These are phyloP conservation scores for Cardamine occulta DNA, from an alignment of 345 rosid species.

Conservation along the genomic window DNA sequence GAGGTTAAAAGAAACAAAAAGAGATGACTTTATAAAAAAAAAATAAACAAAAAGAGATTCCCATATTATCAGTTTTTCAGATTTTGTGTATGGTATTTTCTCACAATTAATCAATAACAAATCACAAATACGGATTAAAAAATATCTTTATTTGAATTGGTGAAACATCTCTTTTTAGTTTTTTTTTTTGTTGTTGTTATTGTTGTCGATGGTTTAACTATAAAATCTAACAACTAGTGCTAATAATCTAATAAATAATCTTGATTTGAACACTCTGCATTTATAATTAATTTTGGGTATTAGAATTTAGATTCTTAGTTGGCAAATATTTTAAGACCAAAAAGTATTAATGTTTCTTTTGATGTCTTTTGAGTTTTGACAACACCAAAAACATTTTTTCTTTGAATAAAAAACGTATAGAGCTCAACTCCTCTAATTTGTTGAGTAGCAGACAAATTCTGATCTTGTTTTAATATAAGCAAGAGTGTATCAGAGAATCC, in stretches of 20 bases:
- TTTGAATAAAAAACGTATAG: background rate
- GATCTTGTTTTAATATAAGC: conserved; percentile 20
- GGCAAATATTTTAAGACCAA: background rate
- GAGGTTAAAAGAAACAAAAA: background rate
- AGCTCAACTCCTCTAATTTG: conserved; percentile 12
- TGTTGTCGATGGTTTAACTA: background rate
- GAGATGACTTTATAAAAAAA: too few relatives aligned
- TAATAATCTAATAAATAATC: background rate
- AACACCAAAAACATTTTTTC: conserved; percentile 4
- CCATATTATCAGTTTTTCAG: background rate
- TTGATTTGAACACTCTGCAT: background rate
- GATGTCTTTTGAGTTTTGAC: background rate
- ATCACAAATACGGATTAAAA: background rate
- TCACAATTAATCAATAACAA: background rate
- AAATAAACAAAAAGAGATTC: background rate
- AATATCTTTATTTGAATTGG: background rate
- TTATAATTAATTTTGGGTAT: background rate
- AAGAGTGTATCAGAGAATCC: conserved; percentile 36
- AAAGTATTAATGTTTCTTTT: conserved; percentile 17
- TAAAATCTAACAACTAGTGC: background rate
- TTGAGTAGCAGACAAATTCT: conserved; percentile 19
- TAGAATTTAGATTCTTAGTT: background rate
- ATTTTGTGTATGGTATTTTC: background rate
- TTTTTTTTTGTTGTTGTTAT: background rate
- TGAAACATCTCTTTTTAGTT: background rate